Base-by-base conservation (phyloP, 1,139 yeast species). In the Lodderomyces orthopsilosis region DNA sequence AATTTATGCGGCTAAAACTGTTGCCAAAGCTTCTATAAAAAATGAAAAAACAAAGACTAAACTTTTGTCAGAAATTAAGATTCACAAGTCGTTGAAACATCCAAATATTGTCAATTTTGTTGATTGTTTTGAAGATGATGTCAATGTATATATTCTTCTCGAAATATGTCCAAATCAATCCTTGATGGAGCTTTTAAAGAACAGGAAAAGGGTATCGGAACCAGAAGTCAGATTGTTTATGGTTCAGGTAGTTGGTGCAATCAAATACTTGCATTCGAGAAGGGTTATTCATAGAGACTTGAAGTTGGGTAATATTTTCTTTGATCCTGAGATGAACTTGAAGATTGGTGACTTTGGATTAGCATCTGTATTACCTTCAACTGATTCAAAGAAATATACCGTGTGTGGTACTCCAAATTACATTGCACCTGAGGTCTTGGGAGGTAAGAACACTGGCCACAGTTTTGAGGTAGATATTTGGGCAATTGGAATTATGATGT, bases 361-460 rank as follows among this genome's bases (percentile, higher is more conserved):
- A 51, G 98, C 98, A 10, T 90, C 97, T 1, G 85, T 88, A 13
- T 74, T 91, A 51, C 86, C 86, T 33, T 73, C 81, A 26, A 59
- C 61, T 33, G 78, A 77, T 47, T 87, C 88, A 43, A 80, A 94
- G 54, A 89, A 91, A 58, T 87, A 83, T 59, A 91, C 98, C 41
- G 88, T 93, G 45, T 93, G 98, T 65, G 98, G 98, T 45, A 93
- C 98, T 13, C 98, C 98, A 47, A 93, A 93, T 66, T 93, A 93
- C 62, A 93, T 93, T 61, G 97, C 98, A 0, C 98, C 98, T 8
- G 98, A 93, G 66, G 96, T 93, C 13, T 73, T 93, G 51, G 87
- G 90, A 40, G 96, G 96, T 22, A 88, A 89, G 57, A 79, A 76
- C 43, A 81, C 85, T 24, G 98, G 97, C 3, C 98, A 93, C 64